Base-by-base conservation (phyloP, 345 rosid species). In the Kernera saxatilis region DNA sequence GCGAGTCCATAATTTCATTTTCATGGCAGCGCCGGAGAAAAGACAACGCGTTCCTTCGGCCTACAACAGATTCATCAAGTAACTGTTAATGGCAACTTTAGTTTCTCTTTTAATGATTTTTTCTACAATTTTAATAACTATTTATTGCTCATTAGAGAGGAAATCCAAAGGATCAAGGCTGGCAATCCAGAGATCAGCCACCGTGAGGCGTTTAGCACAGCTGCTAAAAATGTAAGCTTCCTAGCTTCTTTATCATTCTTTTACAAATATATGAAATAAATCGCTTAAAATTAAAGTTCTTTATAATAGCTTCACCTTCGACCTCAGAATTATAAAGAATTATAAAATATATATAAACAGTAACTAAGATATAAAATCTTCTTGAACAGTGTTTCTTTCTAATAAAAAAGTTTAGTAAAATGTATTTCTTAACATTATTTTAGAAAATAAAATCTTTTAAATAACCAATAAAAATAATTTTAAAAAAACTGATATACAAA, bases 21-120 rank as follows among this genome's bases (percentile, higher is more conserved):
- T 32, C 3, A 46, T 67, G 46, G 80, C 90, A 91, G 97, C 98
- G 1, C 98, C 97, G 1, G 97, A 93, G 90, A 93, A 93, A 84
- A 83, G 96, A 70, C 98, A 91, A 37, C 97, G 98, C 7, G 94
- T 91, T 81, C 98, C 98, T 44, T 93, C 98, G 17, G 98, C 98
- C 26, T 93, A 93, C 78, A 93, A 93, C 80, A 87, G 90, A 79
- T 93, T 93, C 76, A 93, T 93, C 62, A 93, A 93, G 98, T 93
- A 85, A 80, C 90, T 77, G 25, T 55, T 40, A 29, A 1, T 44
- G 44, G 17, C 44, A 40, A 54, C 7, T 41, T 41, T 50, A 30
- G 30, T 51, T 22, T 37, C 8, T 17, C 8, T 8, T 12, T 26
- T 12, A 12, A 17, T 64, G 19, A 57, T 29, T 23, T 9, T n/a